Evolutionary conservation across 345 rosid genomes (phyloP).

Genomic region (Citrus unshiu): DNA sequence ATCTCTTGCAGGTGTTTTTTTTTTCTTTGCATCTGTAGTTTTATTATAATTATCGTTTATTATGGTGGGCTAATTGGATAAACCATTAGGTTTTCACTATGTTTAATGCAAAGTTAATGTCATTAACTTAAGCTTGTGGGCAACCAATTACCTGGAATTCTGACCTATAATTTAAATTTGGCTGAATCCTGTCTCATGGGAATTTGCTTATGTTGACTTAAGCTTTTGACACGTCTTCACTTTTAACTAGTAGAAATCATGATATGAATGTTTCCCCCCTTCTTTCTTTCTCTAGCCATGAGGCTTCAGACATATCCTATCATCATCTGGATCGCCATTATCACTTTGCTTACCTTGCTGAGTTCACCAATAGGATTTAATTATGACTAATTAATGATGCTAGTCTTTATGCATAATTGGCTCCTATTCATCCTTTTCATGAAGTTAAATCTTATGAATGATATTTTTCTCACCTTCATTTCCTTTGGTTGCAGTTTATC

Average conservation of each 20-base stretch:
- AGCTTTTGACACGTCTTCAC: neutral
- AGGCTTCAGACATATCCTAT: neutral
- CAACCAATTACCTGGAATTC: neutral
- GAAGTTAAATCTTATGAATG: neutral
- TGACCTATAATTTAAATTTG: neutral
- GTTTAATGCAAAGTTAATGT: neutral
- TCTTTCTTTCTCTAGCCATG: neutral
- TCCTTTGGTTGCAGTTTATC: slow-evolving; percentile 45
- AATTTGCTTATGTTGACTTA: neutral
- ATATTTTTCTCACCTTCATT: neutral
- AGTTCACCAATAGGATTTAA: neutral
- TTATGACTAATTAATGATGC: neutral
- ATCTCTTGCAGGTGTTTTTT: slow-evolving; percentile 56
- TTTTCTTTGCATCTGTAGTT: neutral
- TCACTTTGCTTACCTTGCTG: neutral
- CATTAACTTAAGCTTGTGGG: neutral
- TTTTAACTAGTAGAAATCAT: neutral
- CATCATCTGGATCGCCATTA: neutral
- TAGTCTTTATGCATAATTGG: neutral
- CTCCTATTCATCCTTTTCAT: neutral
- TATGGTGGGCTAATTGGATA: neutral
- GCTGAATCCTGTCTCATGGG: neutral
- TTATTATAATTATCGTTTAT: neutral
- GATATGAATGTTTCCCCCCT: neutral
- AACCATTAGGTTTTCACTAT: neutral